Conservation (phyloP, 2,329 filamentous ascomycete genomes). For the Cyphellophora europaea region DNA sequence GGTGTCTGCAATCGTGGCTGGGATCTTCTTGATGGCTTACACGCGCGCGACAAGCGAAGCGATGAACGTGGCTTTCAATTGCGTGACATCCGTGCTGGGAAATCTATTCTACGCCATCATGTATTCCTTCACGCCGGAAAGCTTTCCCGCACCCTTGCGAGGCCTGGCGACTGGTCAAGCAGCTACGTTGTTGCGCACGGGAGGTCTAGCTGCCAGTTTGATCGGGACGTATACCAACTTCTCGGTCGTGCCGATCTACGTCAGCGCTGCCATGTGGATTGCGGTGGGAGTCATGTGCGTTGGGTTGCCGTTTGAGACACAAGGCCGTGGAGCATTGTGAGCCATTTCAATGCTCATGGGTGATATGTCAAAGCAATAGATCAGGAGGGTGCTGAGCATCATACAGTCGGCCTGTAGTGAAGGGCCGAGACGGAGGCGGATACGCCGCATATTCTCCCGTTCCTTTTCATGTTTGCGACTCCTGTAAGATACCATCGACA, state of each 20-base stretch:
- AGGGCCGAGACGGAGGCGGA: too few species aligned
- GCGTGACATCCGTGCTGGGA: constrained; percentile 63
- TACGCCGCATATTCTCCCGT: too few species aligned
- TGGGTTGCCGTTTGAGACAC: constrained; percentile 37
- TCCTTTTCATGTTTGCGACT: too few species aligned
- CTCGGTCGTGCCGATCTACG: constrained; percentile 35
- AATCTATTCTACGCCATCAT: constrained; percentile 49
- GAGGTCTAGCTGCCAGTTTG: constrained; percentile 32
- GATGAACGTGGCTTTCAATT: constrained; percentile 65
- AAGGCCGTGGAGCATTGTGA: constrained; percentile 12
- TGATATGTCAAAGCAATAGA: too few species aligned
- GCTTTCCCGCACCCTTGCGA: constrained; percentile 67
- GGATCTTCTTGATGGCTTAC: constrained; percentile 61
- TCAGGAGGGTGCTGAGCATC: too few species aligned
- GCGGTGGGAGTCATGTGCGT: constrained; percentile 32
- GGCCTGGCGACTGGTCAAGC: constrained; percentile 71
- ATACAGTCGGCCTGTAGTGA: too few species aligned
- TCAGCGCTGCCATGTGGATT: constrained; percentile 36
- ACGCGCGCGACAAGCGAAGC: constrained; percentile 54
- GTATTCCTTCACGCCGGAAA: constrained; percentile 67
- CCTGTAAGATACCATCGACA: too few species aligned
- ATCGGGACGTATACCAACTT: constrained; percentile 35
- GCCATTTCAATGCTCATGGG: too few species aligned
- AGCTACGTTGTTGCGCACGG: constrained; percentile 35
- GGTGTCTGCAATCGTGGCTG: constrained; percentile 55